These are phyloP conservation scores for Pleurotus sapidus DNA, from an alignment of 768 basidiomycete genomes.

Conservation along the genomic window DNA sequence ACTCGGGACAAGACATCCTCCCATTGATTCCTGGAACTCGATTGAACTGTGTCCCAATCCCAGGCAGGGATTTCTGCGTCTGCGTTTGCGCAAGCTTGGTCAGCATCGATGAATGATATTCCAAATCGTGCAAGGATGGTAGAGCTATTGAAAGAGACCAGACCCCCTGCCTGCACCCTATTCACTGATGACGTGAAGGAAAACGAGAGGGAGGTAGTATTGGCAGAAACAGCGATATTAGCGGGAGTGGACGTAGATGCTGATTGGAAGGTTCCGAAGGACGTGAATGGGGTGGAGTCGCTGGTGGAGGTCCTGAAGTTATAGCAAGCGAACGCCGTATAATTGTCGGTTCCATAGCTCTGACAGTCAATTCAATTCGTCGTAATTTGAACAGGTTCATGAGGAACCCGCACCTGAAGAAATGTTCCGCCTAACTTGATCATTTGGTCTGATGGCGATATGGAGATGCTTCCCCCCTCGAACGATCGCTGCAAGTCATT, in stretches of 20 bases:
- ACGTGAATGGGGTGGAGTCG: constrained; percentile 16
- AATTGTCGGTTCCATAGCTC: constrained; percentile 48
- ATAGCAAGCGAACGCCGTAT: constrained; percentile 47
- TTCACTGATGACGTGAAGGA: constrained; percentile 34
- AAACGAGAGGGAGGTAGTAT: constrained; percentile 30
- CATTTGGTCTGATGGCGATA: constrained; percentile 26
- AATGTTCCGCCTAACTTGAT: constrained; percentile 42
- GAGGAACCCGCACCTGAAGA: constrained; percentile 30
- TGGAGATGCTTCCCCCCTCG: constrained; percentile 36
- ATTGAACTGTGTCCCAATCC: constrained; percentile 40
- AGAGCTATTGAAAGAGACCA: constrained; percentile 35
- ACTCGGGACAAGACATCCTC: constrained; percentile 41
- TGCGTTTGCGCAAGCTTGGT: constrained; percentile 57
- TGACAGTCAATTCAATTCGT: constrained; percentile 12
- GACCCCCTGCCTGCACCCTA: constrained; percentile 40
- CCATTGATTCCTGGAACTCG: constrained; percentile 36
- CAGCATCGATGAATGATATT: constrained; percentile 49
- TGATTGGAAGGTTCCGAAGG: constrained; percentile 41
- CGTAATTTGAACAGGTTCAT: neutral
- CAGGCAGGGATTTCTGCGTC: constrained; percentile 50
- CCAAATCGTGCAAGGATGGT: constrained; percentile 52
- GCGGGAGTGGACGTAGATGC: constrained; percentile 27
- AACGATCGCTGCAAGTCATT: constrained; percentile 47
- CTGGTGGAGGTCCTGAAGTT: constrained; percentile 32
- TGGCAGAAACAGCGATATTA: constrained; percentile 29